Conservation (phyloP, 768 basidiomycete species). For the Hirschioporus abietinus region DNA sequence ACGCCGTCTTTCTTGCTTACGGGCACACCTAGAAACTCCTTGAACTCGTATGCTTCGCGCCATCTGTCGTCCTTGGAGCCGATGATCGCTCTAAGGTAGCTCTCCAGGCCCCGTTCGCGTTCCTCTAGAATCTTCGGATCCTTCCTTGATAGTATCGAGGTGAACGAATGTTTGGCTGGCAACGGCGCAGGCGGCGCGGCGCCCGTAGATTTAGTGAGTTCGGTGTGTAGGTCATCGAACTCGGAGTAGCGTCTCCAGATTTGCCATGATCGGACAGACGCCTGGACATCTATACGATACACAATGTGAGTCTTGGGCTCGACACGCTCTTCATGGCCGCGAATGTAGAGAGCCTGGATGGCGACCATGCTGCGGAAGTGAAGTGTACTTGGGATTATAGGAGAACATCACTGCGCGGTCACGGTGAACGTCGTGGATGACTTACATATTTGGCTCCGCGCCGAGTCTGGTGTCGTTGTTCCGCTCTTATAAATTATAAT, state of each 20-base stretch:
- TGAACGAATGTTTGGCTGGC: constrained; percentile 76
- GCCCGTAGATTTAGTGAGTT: constrained; percentile 75
- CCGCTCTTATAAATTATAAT: not conserved
- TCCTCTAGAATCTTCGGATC: constrained; percentile 69
- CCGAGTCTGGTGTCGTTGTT: not conserved
- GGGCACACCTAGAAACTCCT: constrained; percentile 84
- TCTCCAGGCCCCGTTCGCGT: constrained; percentile 70
- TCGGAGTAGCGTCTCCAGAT: constrained; percentile 95
- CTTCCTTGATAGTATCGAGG: constrained; percentile 16
- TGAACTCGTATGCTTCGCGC: constrained; percentile 74
- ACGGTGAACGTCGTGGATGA: not conserved
- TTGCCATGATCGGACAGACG: constrained; percentile 87
- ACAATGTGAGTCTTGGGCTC: constrained; percentile 75
- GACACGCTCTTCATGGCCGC: constrained; percentile 60
- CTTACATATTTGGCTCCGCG: not conserved
- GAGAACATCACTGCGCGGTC: not conserved
- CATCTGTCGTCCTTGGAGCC: constrained; percentile 76
- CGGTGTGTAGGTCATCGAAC: constrained; percentile 81
- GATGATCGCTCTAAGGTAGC: constrained; percentile 82
- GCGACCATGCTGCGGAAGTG: constrained; percentile 49
- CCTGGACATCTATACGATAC: constrained; percentile 79
- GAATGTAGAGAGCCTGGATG: constrained; percentile 73
- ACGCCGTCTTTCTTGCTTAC: constrained; percentile 45
- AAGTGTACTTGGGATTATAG: not conserved
- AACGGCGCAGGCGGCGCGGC: constrained; percentile 74